phyloP scores from a whole-genome alignment of 306 rosid genomes.

The Nissolia schottii region DNA sequence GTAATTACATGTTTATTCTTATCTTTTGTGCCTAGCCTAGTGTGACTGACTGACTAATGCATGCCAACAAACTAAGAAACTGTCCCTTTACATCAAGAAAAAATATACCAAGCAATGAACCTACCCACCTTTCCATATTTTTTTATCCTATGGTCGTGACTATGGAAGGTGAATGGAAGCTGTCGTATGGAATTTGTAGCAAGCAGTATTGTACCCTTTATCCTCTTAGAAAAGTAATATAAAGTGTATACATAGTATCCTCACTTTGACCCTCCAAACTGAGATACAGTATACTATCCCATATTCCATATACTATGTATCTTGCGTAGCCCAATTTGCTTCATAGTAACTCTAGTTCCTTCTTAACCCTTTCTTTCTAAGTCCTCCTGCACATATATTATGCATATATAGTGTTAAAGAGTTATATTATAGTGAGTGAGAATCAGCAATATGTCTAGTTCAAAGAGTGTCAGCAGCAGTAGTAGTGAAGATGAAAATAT shows the following conservation, averaged over 20 bases:
- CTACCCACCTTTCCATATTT: not conserved
- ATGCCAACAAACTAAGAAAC: not conserved
- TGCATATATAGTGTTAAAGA: not conserved
- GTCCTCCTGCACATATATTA: not conserved
- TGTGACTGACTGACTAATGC: not conserved
- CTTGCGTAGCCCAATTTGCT: slow-evolving; percentile 35
- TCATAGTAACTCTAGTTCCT: slow-evolving; percentile 20
- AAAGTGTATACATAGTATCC: slow-evolving; percentile 1
- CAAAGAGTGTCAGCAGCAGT: slow-evolving; percentile 41
- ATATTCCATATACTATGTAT: not conserved
- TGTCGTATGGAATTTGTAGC: slow-evolving; percentile 16
- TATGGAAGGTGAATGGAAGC: slow-evolving; percentile 49
- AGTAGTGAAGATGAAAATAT: slow-evolving; percentile 42
- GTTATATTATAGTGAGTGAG: not conserved
- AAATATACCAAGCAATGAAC: slow-evolving; percentile 20
- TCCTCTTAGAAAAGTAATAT: slow-evolving; percentile 23
- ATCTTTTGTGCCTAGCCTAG: not conserved
- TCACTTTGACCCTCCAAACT: slow-evolving; percentile 23
- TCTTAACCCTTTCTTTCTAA: not conserved
- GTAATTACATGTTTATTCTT: not conserved
- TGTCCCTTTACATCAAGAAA: not conserved
- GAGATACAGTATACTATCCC: not conserved
- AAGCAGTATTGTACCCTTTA: not conserved
- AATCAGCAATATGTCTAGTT: slow-evolving; percentile 35
- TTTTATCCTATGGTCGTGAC: slow-evolving; percentile 3